Evolutionary conservation across 768 basidiomycete species (phyloP), one percentile per base, ranked within the genome.

Genomic region (Boletus bicolor): DNA sequence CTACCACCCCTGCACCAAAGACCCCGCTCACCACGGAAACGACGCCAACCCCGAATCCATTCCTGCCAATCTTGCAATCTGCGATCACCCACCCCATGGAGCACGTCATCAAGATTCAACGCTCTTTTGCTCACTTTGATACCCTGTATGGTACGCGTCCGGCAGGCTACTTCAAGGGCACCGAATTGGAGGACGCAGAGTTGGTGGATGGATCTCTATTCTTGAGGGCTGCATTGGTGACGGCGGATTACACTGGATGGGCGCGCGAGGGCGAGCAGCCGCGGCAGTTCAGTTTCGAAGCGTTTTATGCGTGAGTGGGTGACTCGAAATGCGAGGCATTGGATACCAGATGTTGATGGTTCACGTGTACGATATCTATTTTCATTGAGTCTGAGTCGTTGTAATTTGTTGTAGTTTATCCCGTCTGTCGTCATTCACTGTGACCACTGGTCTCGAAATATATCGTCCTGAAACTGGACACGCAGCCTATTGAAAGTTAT

Each of bases 41-140:
- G 26, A 57, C 51, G 1, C 56, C 59, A 2, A 53, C n/a, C 3
- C 72, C 75, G 3, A 79, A 79, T 48, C 62, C 68, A 0, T 79
- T 79, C 73, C 53, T 76, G 6, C 65, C 71, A 0, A 66, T 79
- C 58, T 61, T 79, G 41, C 72, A 79, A 50, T 68, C 69, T 3
- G 63, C 71, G 7, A 64, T 79, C 37, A 45, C 68, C 0, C 72
- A 76, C 53, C 74, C 75, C 0, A 47, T 55, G 4, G 74, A 75
- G 9, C 75, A 75, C 45, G 5, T 73, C 9, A 10, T 59, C 43
- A 75, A 75, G 51, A 59, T 69, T 17, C 72, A 75, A 35, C 72
- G 72, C 0, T 28, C 74, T 0, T 64, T 76, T 21, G 70, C 68
- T 0, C 75, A 75, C 55, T 75, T 64, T 49, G 54, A 68, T 26